phyloP scores from a whole-genome alignment of 306 rosid genomes.

The cucumber (Cucumis sativus) region Cucumber_9930_V3 NC_026655.2:2546501-2547000 shows the following conservation, averaged over 20 bases:
- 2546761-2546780: background rate
- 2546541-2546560: background rate
- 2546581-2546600: background rate
- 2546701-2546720: background rate
- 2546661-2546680: background rate
- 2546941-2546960: no score
- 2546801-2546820: conserved; percentile 57
- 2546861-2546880: no score
- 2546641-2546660: background rate
- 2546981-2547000: no score
- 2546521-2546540: conserved; percentile 3
- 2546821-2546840: background rate
- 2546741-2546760: background rate
- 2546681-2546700: background rate
- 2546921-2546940: no score
- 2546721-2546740: background rate
- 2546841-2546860: background rate
- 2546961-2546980: no score
- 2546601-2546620: background rate
- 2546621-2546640: background rate
- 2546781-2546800: background rate
- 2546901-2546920: no score
- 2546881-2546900: no score
- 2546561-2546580: background rate
- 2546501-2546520: background rate